These are phyloP conservation scores for Coemansia pectinata DNA, from an alignment of 192 early-diverging fungal genomes.

Conservation along the genomic window DNA sequence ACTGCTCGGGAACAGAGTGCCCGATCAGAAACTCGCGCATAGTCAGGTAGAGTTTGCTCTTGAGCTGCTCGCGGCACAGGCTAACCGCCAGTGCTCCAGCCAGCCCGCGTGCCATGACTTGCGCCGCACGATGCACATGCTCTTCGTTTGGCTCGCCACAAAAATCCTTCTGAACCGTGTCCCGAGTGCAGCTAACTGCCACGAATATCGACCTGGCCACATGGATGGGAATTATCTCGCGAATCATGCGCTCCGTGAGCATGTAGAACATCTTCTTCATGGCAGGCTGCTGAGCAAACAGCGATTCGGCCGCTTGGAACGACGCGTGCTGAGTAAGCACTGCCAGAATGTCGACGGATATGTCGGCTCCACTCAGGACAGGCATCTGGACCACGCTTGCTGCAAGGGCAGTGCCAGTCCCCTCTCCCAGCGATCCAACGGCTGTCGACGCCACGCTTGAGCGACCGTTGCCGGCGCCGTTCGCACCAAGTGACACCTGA, in stretches of 20 bases:
- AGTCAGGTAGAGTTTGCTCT: slow-evolving; percentile 70
- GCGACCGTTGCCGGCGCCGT: not conserved
- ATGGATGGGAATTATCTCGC: slow-evolving; percentile 86
- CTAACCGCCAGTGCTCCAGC: slow-evolving; percentile 87
- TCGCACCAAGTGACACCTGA: slow-evolving; percentile 26
- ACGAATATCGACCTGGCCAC: slow-evolving; percentile 93
- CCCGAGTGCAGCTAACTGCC: slow-evolving; percentile 88
- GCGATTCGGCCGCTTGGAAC: slow-evolving; percentile 78
- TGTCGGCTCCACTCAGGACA: slow-evolving; percentile 37
- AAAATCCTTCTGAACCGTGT: slow-evolving; percentile 95
- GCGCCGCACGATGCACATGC: slow-evolving; percentile 90
- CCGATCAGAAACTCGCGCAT: slow-evolving; percentile 52
- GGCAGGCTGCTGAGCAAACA: slow-evolving; percentile 83
- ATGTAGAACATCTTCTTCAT: slow-evolving; percentile 86
- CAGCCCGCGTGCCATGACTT: slow-evolving; percentile 92
- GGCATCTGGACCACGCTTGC: slow-evolving; percentile 32
- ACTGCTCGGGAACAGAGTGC: slow-evolving; percentile 42
- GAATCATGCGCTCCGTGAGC: slow-evolving; percentile 86
- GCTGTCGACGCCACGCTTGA: not conserved
- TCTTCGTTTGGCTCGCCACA: slow-evolving; percentile 92
- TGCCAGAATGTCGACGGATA: slow-evolving; percentile 46
- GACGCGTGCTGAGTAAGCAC: slow-evolving; percentile 52
- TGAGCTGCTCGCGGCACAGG: slow-evolving; percentile 90
- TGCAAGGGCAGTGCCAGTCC: not conserved
- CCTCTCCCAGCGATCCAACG: not conserved